phyloP scores from a whole-genome alignment of 225 moss, liverwort and hornwort species.

The Straminergon stramineum region DNA sequence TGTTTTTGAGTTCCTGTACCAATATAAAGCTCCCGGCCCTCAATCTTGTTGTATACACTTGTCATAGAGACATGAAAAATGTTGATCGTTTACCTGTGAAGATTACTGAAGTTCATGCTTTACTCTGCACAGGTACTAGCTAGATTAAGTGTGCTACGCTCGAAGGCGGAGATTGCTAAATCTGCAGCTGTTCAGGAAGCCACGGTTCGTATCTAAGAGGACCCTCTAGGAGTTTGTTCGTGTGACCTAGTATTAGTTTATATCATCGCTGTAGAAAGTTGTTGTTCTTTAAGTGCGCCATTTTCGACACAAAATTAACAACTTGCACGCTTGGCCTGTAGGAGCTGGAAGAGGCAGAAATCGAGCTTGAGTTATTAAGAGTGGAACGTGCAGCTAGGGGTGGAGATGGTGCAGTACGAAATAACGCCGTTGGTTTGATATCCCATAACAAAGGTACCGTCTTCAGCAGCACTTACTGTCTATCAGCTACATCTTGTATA shows the following conservation, averaged over 20 bases:
- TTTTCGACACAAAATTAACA: neutral
- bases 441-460: slow-evolving; percentile 18
- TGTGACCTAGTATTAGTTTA: neutral
- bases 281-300: neutral
- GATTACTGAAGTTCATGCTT: neutral
- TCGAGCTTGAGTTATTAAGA: slow-evolving; percentile 64
- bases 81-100: neutral
- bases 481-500: neutral
- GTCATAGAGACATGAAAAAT: neutral
- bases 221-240: neutral
- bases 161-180: slow-evolving; percentile 34
- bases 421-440: neutral
- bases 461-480: neutral
- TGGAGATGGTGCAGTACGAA: slow-evolving; percentile 5
- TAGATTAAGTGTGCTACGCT: slow-evolving; percentile 59
- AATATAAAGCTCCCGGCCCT: neutral
- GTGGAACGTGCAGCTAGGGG: slow-evolving; percentile 23
- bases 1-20: neutral
- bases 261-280: neutral
- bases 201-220: slow-evolving; percentile 32
- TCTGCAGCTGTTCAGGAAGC: slow-evolving; percentile 60
- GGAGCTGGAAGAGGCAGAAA: slow-evolving; percentile 90
- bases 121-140: slow-evolving; percentile 59
- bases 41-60: neutral
- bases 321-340: neutral